Percentiles rank a stretch among this genome's conserved stretches.
Evolutionary conservation across 2,329 filamentous ascomycete species (phyloP).

Genomic region (Alternaria sp.): DNA sequence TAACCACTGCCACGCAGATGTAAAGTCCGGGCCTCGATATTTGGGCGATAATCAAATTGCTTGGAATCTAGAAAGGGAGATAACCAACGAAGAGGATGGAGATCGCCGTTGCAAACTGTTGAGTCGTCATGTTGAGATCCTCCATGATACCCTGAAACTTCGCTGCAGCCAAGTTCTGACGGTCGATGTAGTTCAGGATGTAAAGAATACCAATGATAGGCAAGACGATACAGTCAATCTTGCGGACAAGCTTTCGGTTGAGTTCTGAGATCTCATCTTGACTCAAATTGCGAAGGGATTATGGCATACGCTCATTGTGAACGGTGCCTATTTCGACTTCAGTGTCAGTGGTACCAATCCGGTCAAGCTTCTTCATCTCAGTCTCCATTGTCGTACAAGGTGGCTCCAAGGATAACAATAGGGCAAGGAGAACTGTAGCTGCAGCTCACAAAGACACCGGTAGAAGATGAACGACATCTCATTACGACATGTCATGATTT

Average conservation of each 20-base stretch:
- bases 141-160: not conserved
- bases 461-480: not conserved
- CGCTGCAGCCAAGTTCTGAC: too few relatives aligned
- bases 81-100: not conserved
- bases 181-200: too few relatives aligned
- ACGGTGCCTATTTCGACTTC: conserved; percentile 16
- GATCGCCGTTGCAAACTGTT: not conserved
- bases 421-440: not conserved
- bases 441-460: not conserved
- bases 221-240: too few relatives aligned
- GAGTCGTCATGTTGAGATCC: not conserved
- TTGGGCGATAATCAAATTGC: not conserved
- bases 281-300: conserved; percentile 25
- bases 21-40: not conserved
- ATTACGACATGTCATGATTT: not conserved
- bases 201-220: too few relatives aligned
- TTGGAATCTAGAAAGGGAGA: not conserved
- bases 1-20: not conserved
- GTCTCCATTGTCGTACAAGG: conserved; percentile 8
- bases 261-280: conserved; percentile 27
- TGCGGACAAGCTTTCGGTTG: conserved; percentile 38
- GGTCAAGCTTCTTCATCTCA: conserved; percentile 12
- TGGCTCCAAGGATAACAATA: not conserved
- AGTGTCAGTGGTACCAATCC: conserved; percentile 8
- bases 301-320: conserved; percentile 23